Evolutionary conservation across 176 grass and related monocot genomes (phyloP), one percentile per base, ranked within the genome.

Genomic region (Olyra latifolia): DNA sequence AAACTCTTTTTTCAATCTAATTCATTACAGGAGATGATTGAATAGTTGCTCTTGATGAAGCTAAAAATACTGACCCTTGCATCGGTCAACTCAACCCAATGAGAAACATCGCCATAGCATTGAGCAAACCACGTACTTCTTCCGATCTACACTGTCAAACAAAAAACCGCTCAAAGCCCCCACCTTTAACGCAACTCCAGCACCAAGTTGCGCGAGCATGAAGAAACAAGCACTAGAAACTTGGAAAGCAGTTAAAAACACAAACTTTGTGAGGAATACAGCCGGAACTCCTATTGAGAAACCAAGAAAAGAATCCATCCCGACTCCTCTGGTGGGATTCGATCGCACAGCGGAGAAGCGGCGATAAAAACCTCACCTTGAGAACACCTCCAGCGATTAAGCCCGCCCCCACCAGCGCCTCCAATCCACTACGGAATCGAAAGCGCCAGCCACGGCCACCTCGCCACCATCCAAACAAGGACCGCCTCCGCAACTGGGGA

Each of bases 201-300:
- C 23, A 71, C 71, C 75, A 85, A 78, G 83, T 78, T 62, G 32
- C 55, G 59, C n/a, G 1, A 64, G 57, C 52, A 79, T 3, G 3
- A 85, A 79, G 57, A 65, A 85, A 85, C 63, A 62, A 19, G 50
- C 59, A 68, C 35, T 53, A 45, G 3, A n/a, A n/a, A n/a, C n/a
- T n/a, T n/a, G n/a, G n/a, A n/a, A n/a, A n/a, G n/a, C n/a, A n/a
- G n/a, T n/a, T n/a, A n/a, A 62, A 45, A 62, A 53, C 30, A 30
- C 25, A 52, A 68, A 44, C 17, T 78, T 72, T 22, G 22, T 8
- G 8, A 46, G 3, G 47, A 55, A 50, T 45, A 16, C 57, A 38
- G 5, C 48, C 19, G 30, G 8, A 71, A 32, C 69, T 56, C 46
- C 15, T 25, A 28, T 66, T 54, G 60, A 72, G 72, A 46, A 46